These are phyloP conservation scores for Chaetoceros tenuissimus DNA, from an alignment of 108 stramenopile genomes.

Conservation along the genomic window DNA sequence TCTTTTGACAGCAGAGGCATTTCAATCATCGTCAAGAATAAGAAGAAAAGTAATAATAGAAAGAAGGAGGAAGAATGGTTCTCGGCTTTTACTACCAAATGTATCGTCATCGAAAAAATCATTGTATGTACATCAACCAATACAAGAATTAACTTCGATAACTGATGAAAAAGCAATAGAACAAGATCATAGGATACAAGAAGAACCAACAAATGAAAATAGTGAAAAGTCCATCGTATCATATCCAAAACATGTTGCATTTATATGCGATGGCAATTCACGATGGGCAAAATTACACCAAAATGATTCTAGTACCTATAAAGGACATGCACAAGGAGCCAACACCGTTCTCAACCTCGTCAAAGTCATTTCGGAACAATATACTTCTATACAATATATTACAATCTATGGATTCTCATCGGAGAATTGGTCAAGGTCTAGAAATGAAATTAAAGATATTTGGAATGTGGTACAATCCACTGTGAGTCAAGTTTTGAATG, in stretches of 20 bases:
- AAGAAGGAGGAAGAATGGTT: too few relatives aligned
- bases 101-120: too few relatives aligned
- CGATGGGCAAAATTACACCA: constrained; percentile 60
- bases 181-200: too few relatives aligned
- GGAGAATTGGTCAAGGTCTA: constrained; percentile 82
- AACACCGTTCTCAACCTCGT: background rate
- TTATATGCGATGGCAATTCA: constrained; percentile 78
- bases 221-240: too few relatives aligned
- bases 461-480: constrained; percentile 49
- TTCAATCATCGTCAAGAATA: too few relatives aligned
- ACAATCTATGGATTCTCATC: constrained; percentile 89
- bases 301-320: constrained; percentile 6
- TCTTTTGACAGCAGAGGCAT: too few relatives aligned
- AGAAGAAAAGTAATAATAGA: too few relatives aligned
- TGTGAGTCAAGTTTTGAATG: constrained; percentile 26
- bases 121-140: too few relatives aligned
- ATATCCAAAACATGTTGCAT: constrained; percentile 62
- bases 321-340: background rate
- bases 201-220: too few relatives aligned
- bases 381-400: constrained; percentile 15
- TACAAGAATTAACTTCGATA: too few relatives aligned
- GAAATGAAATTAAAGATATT: constrained; percentile 50
- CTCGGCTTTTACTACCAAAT: too few relatives aligned
- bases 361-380: constrained; percentile 13
- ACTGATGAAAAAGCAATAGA: too few relatives aligned